Percentiles rank a stretch among this genome's conserved stretches.
Evolutionary conservation across 225 moss, liverwort and hornwort genomes (phyloP).

Genomic region (Sphagnum tenellum): DNA sequence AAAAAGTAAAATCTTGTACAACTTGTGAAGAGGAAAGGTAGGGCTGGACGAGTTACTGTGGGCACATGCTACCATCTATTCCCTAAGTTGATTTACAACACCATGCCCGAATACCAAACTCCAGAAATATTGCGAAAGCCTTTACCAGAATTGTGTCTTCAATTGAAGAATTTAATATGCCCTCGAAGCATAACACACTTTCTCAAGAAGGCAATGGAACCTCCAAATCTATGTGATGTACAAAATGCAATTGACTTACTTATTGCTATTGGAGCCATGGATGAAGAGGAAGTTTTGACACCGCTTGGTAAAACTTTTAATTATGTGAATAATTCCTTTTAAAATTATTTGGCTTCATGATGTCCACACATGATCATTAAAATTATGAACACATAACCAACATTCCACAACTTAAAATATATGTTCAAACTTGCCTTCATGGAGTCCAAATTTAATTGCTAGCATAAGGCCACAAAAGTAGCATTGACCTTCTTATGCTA

Average conservation of each 20-base stretch:
- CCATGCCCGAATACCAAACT: slow-evolving; percentile 67
- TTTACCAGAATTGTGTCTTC: slow-evolving; percentile 61
- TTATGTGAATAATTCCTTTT: no score
- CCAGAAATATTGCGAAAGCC: slow-evolving; percentile 69
- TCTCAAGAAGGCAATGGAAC: slow-evolving; percentile 62
- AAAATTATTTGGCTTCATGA: no score
- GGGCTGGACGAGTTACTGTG: slow-evolving; percentile 53
- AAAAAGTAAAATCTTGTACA: no score
- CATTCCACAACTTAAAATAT: no score
- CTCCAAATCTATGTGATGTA: slow-evolving; percentile 40
- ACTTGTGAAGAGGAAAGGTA: slow-evolving; percentile 58
- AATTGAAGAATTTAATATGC: slow-evolving; percentile 42
- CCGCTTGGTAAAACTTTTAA: slow-evolving; percentile 45
- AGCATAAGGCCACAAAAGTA: no score
- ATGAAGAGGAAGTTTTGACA: slow-evolving; percentile 52
- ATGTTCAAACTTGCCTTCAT: no score
- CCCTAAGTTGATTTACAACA: slow-evolving; percentile 55
- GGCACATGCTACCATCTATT: slow-evolving; percentile 72
- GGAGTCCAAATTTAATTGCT: no score
- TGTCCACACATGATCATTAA: no score
- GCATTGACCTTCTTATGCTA: no score
- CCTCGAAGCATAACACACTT: slow-evolving; percentile 27
- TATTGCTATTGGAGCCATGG: slow-evolving; percentile 54
- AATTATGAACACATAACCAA: no score
- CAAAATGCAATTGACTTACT: slow-evolving; percentile 56